phyloP scores from a whole-genome alignment of 2,329 filamentous ascomycete genomes.

The Colletotrichum tanaceti region DNA sequence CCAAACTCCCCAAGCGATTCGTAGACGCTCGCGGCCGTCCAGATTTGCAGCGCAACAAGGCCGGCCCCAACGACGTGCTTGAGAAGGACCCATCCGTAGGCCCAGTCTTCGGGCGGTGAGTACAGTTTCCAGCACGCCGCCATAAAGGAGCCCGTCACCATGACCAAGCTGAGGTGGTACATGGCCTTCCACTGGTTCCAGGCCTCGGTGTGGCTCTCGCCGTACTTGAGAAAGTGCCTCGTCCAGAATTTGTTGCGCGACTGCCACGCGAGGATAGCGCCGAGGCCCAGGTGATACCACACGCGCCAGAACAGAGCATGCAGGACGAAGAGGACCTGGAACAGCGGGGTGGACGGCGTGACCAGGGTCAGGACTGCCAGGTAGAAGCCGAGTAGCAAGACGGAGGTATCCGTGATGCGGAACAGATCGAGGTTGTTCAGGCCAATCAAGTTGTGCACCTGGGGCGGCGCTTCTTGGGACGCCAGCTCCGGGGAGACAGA shows the following conservation, averaged over 20 bases:
- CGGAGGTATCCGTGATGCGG: slow-evolving; percentile 84
- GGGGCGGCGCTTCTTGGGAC: slow-evolving; percentile 68
- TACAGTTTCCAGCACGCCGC: slow-evolving; percentile 98
- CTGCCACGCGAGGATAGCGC: slow-evolving; percentile 84
- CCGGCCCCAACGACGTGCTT: slow-evolving; percentile 87
- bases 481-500: slow-evolving; percentile 57
- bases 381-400: slow-evolving; percentile 81
- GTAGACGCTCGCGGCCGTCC: slow-evolving; percentile 94
- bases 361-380: slow-evolving; percentile 77
- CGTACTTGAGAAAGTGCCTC: slow-evolving; percentile 96
- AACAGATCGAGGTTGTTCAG: slow-evolving; percentile 87
- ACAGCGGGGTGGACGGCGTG: slow-evolving; percentile 80
- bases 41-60: slow-evolving; percentile 87
- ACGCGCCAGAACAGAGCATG: slow-evolving; percentile 87
- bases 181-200: slow-evolving; percentile 98
- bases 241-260: slow-evolving; percentile 95
- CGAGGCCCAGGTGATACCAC: slow-evolving; percentile 92
- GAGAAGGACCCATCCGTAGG: slow-evolving; percentile 84
- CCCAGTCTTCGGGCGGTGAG: slow-evolving; percentile 85
- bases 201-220: slow-evolving; percentile 88
- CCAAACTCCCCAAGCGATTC: slow-evolving; percentile 97
- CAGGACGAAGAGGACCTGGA: slow-evolving; percentile 81
- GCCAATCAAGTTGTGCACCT: slow-evolving; percentile 87
- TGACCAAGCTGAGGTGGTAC: slow-evolving; percentile 90
- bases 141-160: slow-evolving; percentile 90